Base-by-base conservation (phyloP, 2,329 filamentous ascomycete species). In the Colletotrichum sp. region DNA sequence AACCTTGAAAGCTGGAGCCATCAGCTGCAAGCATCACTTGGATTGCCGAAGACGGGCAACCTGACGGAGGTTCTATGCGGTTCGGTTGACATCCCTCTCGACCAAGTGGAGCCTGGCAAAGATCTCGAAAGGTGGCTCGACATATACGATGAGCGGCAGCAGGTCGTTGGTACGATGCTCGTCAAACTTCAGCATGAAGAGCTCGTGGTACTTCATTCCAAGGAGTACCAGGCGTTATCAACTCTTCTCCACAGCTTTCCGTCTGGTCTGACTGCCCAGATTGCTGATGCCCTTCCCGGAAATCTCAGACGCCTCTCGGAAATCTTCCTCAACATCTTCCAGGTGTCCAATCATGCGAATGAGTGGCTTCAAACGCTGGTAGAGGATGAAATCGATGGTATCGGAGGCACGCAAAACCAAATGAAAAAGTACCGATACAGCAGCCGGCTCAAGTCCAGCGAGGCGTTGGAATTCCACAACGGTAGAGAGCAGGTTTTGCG, bases 351-450 rank as follows among this genome's bases (percentile, higher is more conserved):
- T 1, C 92, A 92, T 49, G 94, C 95, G 4, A 90, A 91, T 59
- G 95, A 98, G 75, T 99, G 97, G 97, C 90, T 99, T 27, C 97
- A 95, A 89, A 93, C 95, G 4, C 88, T 99, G 55, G 95, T 98
- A 0, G 97, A 99, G 84, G 96, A 99, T 82, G 97, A 99, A 84
- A 99, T 99, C 73, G 97, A 99, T 81, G 96, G 96, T 1, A 93
- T 97, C 22, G 75, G 75, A 16, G 92, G 95, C 71, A 98, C 93
- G 82, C 96, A 98, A 79, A 92, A 93, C 16, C 92, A 94, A 1
- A 91, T 94, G 78, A 95, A 93, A 88, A 89, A 94, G 89, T 82
- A 93, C 88, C 90, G 94, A 5, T 96, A 95, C 84, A 94, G 91
- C 83, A 90, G 90, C 77, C 90, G 95, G 25, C 85, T 95, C 39